Conservation (phyloP, 805 yeast genomes). For the Wickerhamiella brachini region DNA sequence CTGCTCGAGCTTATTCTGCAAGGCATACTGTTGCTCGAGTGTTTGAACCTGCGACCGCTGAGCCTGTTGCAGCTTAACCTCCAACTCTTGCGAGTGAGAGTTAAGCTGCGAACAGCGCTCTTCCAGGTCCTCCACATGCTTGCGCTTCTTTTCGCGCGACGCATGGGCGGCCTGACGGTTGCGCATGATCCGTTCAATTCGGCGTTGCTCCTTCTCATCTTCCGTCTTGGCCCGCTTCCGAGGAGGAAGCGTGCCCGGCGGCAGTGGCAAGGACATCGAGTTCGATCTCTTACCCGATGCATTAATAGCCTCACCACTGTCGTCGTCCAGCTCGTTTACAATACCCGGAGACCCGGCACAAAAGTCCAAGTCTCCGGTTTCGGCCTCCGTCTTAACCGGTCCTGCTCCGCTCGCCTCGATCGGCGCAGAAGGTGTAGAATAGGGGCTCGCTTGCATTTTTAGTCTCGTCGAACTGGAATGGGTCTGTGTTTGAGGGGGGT, state of each 20-base stretch:
- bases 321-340: conserved; percentile 2
- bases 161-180: conserved; percentile 97
- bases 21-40: conserved; percentile 5
- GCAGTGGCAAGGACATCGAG: conserved; percentile 22
- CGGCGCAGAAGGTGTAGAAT: conserved; percentile 1
- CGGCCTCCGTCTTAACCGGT: not conserved
- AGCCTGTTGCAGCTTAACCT: conserved; percentile 9
- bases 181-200: conserved; percentile 82
- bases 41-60: conserved; percentile 10
- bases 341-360: not conserved
- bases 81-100: conserved; percentile 19
- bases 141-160: conserved; percentile 89
- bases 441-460: conserved; percentile 1
- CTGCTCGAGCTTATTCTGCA: conserved; percentile 14
- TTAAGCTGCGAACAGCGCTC: conserved; percentile 27
- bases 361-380: not conserved
- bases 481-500: not conserved
- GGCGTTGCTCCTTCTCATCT: conserved; percentile 93
- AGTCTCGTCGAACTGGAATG: not conserved
- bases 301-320: not conserved
- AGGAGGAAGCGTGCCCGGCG: conserved; percentile 57
- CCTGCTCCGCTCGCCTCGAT: conserved; percentile 3
- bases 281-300: conserved; percentile 20
- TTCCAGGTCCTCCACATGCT: conserved; percentile 79
- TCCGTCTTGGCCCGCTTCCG: conserved; percentile 92